Evolutionary conservation across 2,329 filamentous ascomycete species (phyloP).

Genomic region (Fusarium newnesense): DNA sequence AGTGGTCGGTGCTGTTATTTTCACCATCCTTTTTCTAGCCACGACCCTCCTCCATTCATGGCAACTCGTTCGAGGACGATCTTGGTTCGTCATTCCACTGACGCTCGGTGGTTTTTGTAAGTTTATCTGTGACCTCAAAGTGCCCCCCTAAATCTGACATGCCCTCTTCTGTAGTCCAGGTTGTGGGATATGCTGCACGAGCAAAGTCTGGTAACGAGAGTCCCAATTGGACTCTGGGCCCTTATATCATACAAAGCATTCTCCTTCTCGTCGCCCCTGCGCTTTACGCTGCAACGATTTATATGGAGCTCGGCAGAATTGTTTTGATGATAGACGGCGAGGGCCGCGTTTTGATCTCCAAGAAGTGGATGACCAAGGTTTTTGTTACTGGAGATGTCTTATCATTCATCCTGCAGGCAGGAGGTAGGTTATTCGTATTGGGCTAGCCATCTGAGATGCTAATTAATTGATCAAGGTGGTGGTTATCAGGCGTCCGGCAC

Average conservation of each 20-base stretch:
- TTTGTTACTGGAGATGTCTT: conserved; percentile 31
- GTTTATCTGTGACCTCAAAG: neutral
- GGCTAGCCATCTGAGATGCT: neutral
- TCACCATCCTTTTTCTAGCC: neutral
- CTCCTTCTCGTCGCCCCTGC: neutral
- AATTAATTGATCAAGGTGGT: neutral
- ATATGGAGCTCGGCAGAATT: conserved; percentile 11
- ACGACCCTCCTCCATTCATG: neutral
- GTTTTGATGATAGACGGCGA: conserved; percentile 2
- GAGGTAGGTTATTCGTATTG: neutral
- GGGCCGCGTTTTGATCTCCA: neutral
- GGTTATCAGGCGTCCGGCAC: conserved; percentile 39
- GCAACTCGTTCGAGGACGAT: neutral
- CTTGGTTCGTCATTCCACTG: conserved; percentile 4
- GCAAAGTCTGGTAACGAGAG: conserved; percentile 2
- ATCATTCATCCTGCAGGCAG: conserved; percentile 25
- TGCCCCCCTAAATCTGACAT: neutral
- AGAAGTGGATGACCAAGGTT: conserved; percentile 32
- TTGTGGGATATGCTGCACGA: conserved; percentile 3
- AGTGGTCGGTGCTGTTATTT: neutral
- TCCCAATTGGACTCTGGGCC: neutral
- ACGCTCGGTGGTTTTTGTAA: neutral
- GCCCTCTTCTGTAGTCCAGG: neutral
- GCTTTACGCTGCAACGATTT: neutral
- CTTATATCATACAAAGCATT: conserved; percentile 14